Evolutionary conservation across 2,329 filamentous ascomycete species (phyloP).

Genomic region (Aureobasidium sp.): DNA sequence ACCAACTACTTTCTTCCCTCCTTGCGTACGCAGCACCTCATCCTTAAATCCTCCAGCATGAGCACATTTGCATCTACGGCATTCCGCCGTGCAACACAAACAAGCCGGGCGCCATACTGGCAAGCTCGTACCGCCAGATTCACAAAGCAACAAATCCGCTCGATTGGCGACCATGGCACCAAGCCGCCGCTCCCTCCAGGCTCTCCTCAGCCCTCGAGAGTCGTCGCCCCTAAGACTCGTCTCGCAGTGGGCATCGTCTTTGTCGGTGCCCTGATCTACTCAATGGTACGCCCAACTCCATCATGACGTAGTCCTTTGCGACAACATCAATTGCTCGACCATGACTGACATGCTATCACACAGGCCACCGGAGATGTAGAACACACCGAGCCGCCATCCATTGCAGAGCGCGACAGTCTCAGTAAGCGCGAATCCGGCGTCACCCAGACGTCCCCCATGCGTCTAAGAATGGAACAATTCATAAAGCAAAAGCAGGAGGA

Average conservation of each 20-base stretch:
- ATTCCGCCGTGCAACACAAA: slow-evolving; percentile 7
- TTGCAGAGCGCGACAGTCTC: slow-evolving; percentile 77
- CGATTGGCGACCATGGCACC: slow-evolving; percentile 11
- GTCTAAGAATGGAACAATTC: slow-evolving; percentile 92
- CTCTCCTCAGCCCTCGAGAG: slow-evolving; percentile 15
- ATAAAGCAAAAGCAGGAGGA: slow-evolving; percentile 87
- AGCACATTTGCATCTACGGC: slow-evolving; percentile 9
- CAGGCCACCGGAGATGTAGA: slow-evolving; percentile 32
- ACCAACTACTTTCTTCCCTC: neutral
- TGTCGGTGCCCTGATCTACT: slow-evolving; percentile 47
- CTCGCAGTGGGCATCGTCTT: slow-evolving; percentile 42
- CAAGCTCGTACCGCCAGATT: slow-evolving; percentile 4
- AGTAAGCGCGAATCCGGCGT: slow-evolving; percentile 72
- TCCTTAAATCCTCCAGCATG: neutral
- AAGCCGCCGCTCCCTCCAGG: slow-evolving; percentile 9
- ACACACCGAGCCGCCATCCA: slow-evolving; percentile 53
- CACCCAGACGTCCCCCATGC: slow-evolving; percentile 79
- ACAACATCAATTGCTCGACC: neutral
- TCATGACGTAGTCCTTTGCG: neutral
- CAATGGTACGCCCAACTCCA: slow-evolving; percentile 40
- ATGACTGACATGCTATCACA: neutral
- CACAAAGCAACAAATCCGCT: slow-evolving; percentile 3
- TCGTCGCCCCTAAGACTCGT: slow-evolving; percentile 33
- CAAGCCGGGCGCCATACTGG: slow-evolving; percentile 2
- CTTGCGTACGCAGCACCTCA: neutral